Conservation (phyloP, 257 asterid species). For the Linaria vulgaris region DNA sequence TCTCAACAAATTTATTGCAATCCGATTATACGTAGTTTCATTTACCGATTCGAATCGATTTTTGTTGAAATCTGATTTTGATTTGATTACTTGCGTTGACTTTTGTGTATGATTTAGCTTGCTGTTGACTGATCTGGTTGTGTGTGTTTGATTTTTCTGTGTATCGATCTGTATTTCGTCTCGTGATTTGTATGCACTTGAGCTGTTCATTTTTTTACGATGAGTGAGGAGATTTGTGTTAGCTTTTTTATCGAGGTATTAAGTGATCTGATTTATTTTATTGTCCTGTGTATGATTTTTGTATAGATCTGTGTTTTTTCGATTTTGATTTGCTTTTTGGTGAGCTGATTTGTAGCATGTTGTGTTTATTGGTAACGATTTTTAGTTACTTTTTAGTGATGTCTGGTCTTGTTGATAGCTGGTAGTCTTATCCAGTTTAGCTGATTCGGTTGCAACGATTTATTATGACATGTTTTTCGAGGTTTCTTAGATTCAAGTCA, state of each 20-base stretch:
- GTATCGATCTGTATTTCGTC: too few species aligned
- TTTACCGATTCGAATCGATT: background rate
- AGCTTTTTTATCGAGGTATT: conserved; percentile 16
- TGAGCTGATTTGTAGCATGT: background rate
- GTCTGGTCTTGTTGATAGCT: conserved; percentile 2
- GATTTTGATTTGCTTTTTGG: background rate
- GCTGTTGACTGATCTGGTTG: too few species aligned
- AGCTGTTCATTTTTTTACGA: too few species aligned
- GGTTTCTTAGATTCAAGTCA: background rate
- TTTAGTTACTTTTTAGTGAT: background rate
- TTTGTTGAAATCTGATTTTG: too few species aligned
- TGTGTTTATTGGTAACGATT: background rate
- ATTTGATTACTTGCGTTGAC: too few species aligned
- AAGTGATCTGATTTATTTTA: conserved; percentile 24
- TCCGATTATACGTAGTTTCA: background rate
- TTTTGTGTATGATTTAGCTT: too few species aligned
- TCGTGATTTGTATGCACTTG: too few species aligned
- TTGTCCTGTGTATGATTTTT: conserved; percentile 1
- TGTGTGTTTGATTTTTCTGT: too few species aligned
- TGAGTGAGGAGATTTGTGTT: background rate
- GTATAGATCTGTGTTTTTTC: too few species aligned
- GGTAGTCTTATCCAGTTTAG: background rate
- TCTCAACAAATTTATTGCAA: background rate
- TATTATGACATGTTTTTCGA: background rate
- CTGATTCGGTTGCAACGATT: background rate